Evolutionary conservation across 495 filamentous ascomycete genomes (phyloP), one percentile per base, ranked within the genome.

Genomic region (Diplogelasinospora grovesii): DNA sequence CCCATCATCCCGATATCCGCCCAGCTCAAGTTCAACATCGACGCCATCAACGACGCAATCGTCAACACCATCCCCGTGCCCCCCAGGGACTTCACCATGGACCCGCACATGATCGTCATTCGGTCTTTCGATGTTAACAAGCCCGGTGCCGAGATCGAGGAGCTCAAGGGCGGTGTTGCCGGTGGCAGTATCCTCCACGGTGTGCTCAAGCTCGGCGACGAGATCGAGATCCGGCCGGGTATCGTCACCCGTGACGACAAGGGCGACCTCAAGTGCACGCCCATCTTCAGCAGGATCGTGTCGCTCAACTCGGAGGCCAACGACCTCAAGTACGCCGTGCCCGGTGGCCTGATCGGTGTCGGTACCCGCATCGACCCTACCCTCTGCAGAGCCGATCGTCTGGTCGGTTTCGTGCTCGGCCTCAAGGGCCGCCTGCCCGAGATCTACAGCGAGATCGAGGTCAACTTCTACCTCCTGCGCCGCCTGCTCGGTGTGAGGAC

Each of bases 101-200:
- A 85, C 28, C 92, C 92, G 20, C 88, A 94, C 66, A 95, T 98
- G 86, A 98, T 98, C 53, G 82, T 97, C 54, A 98, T 98, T 60
- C 84, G 92, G 50, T 96, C 89, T 4, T 98, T 98, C 63, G 92
- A 98, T 56, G 93, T 98, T 50, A 98, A 98, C 79, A 98, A 98
- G 76, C 92, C 92, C 25, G 92, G 92, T 77, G 88, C 93, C n/a
- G 93, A 95, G 69, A 96, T 98, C 43, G 93, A 97, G 22, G 93
- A 98, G 51, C 74, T 98, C 46, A 97, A 97, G 77, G 92, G 92
- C 57, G 92, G 92, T 75, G 92, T 98, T 63, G 92, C 92, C 51
- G 92, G 92, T 77, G 92, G 92, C 48, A 86, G 81, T 68, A 96
- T 98, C 55, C 69, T 98, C 41, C 94, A 87, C 50, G 92, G 92